These are phyloP conservation scores for Colletotrichum spaethianum DNA, from an alignment of 2,329 filamentous ascomycete species.

Conservation along the genomic window DNA sequence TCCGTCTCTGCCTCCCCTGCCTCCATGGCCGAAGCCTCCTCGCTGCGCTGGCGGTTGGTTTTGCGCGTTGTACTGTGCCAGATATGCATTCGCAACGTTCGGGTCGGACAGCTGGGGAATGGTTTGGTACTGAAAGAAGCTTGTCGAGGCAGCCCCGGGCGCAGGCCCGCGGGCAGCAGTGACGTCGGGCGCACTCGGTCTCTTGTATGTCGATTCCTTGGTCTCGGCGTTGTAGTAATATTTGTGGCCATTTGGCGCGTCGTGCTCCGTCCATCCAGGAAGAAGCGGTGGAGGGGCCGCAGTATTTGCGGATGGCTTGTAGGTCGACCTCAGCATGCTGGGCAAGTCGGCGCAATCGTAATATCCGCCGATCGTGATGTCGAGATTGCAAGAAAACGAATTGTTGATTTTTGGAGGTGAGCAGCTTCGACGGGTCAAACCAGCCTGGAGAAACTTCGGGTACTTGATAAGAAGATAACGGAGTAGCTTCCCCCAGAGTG, in stretches of 20 bases:
- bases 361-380: neutral
- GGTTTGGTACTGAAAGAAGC: constrained; percentile 59
- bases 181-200: constrained; percentile 67
- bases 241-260: constrained; percentile 85
- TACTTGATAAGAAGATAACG: constrained; percentile 25
- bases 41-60: constrained; percentile 54
- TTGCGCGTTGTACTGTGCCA: constrained; percentile 66
- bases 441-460: constrained; percentile 9
- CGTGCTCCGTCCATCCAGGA: constrained; percentile 93
- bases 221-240: constrained; percentile 91
- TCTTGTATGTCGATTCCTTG: constrained; percentile 88
- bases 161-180: constrained; percentile 8
- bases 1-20: constrained; percentile 66
- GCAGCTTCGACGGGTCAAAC: neutral
- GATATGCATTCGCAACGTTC: constrained; percentile 71
- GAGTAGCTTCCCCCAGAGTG: neutral
- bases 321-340: constrained; percentile 83
- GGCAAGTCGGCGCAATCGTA: neutral
- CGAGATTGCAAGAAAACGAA: neutral
- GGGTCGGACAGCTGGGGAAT: constrained; percentile 66
- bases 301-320: constrained; percentile 68
- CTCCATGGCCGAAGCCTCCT: constrained; percentile 61
- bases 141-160: constrained; percentile 48
- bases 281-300: constrained; percentile 71
- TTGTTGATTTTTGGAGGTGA: constrained; percentile 7